Conservation (phyloP, 1,284 basidiomycete species). For the Pisolithus thermaeus region DNA sequence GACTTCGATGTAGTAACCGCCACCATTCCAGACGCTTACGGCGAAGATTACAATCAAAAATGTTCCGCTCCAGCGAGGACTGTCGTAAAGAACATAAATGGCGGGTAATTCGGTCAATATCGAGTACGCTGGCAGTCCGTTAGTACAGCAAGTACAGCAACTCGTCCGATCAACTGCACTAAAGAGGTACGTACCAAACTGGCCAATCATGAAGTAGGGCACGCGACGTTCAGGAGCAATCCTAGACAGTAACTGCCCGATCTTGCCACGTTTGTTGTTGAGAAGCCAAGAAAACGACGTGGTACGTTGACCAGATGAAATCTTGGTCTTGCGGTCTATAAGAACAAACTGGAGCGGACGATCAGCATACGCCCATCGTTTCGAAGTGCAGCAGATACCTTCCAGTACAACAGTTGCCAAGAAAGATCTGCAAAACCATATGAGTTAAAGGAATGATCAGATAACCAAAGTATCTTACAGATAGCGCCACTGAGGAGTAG, state of each 20-base stretch:
- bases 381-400: slow-evolving; percentile 39
- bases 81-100: slow-evolving; percentile 76
- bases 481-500: slow-evolving; percentile 67
- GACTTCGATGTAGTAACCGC: slow-evolving; percentile 88
- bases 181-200: slow-evolving; percentile 55
- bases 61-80: slow-evolving; percentile 63
- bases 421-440: slow-evolving; percentile 55
- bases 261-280: slow-evolving; percentile 78
- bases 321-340: slow-evolving; percentile 78
- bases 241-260: slow-evolving; percentile 64
- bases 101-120: slow-evolving; percentile 85
- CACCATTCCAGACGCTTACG: slow-evolving; percentile 83
- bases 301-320: slow-evolving; percentile 79
- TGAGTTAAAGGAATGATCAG: slow-evolving; percentile 10
- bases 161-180: background rate
- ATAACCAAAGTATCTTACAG: slow-evolving; percentile 43
- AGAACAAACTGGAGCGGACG: slow-evolving; percentile 61
- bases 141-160: background rate
- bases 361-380: slow-evolving; percentile 3
- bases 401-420: slow-evolving; percentile 90
- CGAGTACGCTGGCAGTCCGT: slow-evolving; percentile 59
- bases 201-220: slow-evolving; percentile 77
- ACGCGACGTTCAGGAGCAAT: slow-evolving; percentile 61
- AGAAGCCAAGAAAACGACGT: slow-evolving; percentile 83
- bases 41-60: slow-evolving; percentile 78